Conservation (phyloP, 768 basidiomycete genomes). For the Lentinula guzmanii region DNA sequence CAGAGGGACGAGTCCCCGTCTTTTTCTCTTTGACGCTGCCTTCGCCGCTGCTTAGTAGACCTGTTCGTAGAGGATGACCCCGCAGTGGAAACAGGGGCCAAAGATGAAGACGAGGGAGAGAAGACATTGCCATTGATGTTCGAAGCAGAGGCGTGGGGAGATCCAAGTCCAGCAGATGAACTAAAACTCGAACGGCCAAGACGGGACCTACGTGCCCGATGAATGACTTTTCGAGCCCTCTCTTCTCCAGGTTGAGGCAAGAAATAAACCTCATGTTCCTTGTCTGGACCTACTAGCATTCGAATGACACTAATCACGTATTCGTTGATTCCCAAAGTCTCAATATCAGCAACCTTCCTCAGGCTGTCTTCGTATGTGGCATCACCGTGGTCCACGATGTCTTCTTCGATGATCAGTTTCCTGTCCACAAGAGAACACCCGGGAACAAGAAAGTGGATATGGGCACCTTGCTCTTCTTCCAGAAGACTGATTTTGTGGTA, state of each 20-base stretch:
- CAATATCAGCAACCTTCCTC: conserved; percentile 42
- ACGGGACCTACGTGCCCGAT: neutral
- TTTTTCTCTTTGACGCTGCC: neutral
- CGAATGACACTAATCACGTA: conserved; percentile 53
- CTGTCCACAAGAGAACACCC: conserved; percentile 57
- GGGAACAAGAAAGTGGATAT: conserved; percentile 61
- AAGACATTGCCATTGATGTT: conserved; percentile 6
- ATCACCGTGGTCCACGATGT: conserved; percentile 56
- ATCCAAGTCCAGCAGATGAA: neutral
- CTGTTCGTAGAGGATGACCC: conserved; percentile 13
- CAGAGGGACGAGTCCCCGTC: neutral
- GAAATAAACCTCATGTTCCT: conserved; percentile 63
- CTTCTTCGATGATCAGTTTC: conserved; percentile 53
- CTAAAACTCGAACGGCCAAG: neutral
- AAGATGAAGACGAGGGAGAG: conserved; percentile 16
- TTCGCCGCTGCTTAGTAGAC: neutral
- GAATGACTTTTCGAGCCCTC: conserved; percentile 4
- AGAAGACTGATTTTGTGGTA: conserved; percentile 66
- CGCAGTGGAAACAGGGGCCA: conserved; percentile 17
- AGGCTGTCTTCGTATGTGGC: conserved; percentile 45
- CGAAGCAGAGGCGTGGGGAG: neutral
- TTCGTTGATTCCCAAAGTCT: conserved; percentile 41
- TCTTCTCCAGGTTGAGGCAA: conserved; percentile 47
- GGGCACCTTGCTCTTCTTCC: conserved; percentile 38
- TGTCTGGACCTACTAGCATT: conserved; percentile 58